Evolutionary conservation across 2,329 filamentous ascomycete genomes (phyloP), one percentile per base, ranked within the genome.

Genomic region (Beauveria scarabaeidicola): DNA sequence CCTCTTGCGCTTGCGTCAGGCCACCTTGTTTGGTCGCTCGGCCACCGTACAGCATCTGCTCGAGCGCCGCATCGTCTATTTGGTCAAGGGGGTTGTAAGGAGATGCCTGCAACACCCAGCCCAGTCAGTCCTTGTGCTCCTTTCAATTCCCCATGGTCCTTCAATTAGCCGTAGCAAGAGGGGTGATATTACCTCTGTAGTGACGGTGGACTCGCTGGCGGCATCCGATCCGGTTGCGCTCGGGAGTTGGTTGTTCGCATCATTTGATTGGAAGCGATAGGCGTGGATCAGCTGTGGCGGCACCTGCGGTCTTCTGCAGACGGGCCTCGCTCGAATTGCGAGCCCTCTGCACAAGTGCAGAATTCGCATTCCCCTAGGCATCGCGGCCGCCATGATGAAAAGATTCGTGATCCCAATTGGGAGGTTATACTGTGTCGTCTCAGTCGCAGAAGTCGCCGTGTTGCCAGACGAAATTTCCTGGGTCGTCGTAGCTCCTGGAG

Each of bases 1-100:
- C 69, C 61, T 77, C 73, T 67, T 80, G 78, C 9, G 74, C 77
- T 17, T 68, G 64, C 53, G 74, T 77, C 64, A 78, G 65, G 8
- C 70, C 73, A 25, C 69, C 71, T 25, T 73, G 65, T 3, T 61
- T 51, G 27, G 67, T 68, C 9, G 65, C 64, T 36, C 71, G 69
- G 6, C 73, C 72, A 47, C 73, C 73, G 52, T 70, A 74, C 36
- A 74, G 65, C 21, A 75, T 65, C 55, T 74, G 65, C 56, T 74
- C 72, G 27, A 75, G 67, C 11, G 68, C 66, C 46, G 70, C 69
- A 65, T 75, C 73, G 61, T 74, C 71, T 9, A 75, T 60, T 13
- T 63, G 48, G 10, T 68, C 64, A 23, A 65, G 62, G 13, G 62
- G 61, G 40, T 66, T 65, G 25, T 60, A 54, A 41, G 41, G 11